Evolutionary conservation across 2,329 filamentous ascomycete species (phyloP).

Genomic region (Aureobasidium mangrovei): DNA sequence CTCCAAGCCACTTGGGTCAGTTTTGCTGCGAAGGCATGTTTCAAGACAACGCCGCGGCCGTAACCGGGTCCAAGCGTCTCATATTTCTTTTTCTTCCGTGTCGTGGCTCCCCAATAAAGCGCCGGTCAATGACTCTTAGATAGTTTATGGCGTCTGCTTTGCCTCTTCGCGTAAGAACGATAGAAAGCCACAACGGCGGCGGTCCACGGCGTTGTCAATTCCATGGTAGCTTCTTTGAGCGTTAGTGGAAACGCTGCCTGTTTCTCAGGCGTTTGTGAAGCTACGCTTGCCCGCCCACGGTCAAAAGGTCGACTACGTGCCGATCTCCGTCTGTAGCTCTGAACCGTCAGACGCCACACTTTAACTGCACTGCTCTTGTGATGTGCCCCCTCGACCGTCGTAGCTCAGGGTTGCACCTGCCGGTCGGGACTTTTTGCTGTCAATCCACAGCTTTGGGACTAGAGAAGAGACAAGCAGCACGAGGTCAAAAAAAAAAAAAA

Average conservation of each 20-base stretch:
- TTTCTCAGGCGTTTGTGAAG: background rate
- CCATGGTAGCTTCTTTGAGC: constrained; percentile 7
- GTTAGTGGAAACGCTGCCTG: constrained; percentile 9
- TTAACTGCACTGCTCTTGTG: constrained; percentile 8
- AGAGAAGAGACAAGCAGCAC: background rate
- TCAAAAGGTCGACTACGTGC: constrained; percentile 11
- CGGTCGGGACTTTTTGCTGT: constrained; percentile 13
- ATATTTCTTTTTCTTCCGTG: background rate
- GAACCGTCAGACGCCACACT: background rate
- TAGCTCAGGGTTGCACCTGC: constrained; percentile 3
- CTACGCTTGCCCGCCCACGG: constrained; percentile 7
- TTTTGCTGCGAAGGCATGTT: constrained; percentile 7
- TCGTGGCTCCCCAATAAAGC: background rate
- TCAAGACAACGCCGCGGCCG: constrained; percentile 10
- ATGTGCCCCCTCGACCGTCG: background rate
- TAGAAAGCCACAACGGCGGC: background rate
- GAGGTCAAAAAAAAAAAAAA: background rate
- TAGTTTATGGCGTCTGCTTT: constrained; percentile 10
- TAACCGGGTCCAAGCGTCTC: background rate
- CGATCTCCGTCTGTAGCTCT: constrained; percentile 5
- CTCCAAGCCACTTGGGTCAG: constrained; percentile 8
- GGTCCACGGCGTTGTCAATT: constrained; percentile 2
- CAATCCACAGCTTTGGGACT: background rate
- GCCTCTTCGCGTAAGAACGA: constrained; percentile 2
- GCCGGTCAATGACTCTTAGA: constrained; percentile 11